Evolutionary conservation across 2,329 filamentous ascomycete genomes (phyloP), one percentile per base, ranked within the genome.

Genomic region (Nothopassalora personata): DNA sequence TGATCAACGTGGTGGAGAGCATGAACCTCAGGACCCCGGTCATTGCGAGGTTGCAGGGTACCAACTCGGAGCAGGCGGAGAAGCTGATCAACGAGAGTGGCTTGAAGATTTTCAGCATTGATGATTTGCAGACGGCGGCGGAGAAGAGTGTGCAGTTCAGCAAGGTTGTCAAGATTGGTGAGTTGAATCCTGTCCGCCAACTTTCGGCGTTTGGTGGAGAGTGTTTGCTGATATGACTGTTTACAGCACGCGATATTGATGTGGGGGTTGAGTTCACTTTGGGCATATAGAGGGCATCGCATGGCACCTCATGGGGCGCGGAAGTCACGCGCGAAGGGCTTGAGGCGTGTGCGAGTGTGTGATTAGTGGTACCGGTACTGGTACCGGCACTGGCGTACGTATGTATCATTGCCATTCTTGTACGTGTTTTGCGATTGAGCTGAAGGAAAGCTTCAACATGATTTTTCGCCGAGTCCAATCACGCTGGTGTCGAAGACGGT

Each of bases 41-140:
- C 76, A 93, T 99, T 75, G 93, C 92, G 67, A 88, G 94, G 80
- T 85, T 99, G 74, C 94, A 99, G 81, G 94, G 94, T 71, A 99
- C 94, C 77, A 99, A 99, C 83, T 91, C 96, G 84, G 92, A 97
- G 80, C 83, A 87, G 77, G 94, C 94, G 64, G 91, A 94, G 78
- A 86, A 94, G 75, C 76, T 88, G 74, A 91, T 99, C 81, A 96
- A 94, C 82, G 91, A 99, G 76, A 95, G 92, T 56, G 92, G 94
- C 70, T 86, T 99, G 73, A 99, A 99, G 88, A 99, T 99, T 79
- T 99, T 99, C 85, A 95, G 90, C 72, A 97, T 99, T 64, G 93
- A 97, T 74, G 94, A 99, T 80, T 85, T 99, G 71, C 94, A 99
- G 81, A 94, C 80, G 74, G 94, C 94, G 46, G 94, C 94, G 66